Percentiles rank a stretch among this genome's conserved stretches.
Evolutionary conservation across 75 land plant species (phyloP).

Genomic region (Isoetes taiwanensis): DNA sequence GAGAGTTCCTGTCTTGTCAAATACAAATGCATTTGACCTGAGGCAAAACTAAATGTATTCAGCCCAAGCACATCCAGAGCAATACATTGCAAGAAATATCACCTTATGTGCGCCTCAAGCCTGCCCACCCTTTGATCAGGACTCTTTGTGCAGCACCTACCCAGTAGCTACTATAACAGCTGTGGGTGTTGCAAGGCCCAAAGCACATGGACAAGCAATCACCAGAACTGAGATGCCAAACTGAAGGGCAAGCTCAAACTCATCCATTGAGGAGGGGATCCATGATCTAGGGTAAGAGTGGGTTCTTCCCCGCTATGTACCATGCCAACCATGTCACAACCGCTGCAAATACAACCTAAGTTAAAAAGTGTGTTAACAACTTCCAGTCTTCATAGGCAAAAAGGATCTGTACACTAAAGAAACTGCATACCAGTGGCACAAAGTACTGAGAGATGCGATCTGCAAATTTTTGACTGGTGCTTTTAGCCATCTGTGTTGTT

Average conservation of each 20-base stretch:
- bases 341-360: conserved; percentile 65
- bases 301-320: conserved; percentile 53
- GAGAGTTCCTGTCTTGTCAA: conserved; percentile 40
- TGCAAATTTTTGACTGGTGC: conserved; percentile 89
- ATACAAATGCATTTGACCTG: conserved; percentile 1
- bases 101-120: conserved; percentile 93
- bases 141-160: conserved; percentile 86
- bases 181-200: conserved; percentile 93
- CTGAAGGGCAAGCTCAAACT: conserved; percentile 84
- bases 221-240: conserved; percentile 98
- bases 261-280: conserved; percentile 78
- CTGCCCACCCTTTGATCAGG: conserved; percentile 82
- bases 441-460: conserved; percentile 70
- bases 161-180: conserved; percentile 99
- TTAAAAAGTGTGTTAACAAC: neutral
- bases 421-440: conserved; percentile 51
- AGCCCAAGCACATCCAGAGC: neutral
- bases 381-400: neutral
- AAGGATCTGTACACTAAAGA: neutral
- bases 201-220: conserved; percentile 93
- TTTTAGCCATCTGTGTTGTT: conserved; percentile 91
- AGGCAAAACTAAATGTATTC: neutral
- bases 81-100: neutral
- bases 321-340: conserved; percentile 73
- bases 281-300: conserved; percentile 47